Percentiles rank a stretch among this genome's conserved stretches.
Evolutionary conservation across 2,329 filamentous ascomycete genomes (phyloP).

Genomic region (Aspergillus fijiensis): DNA sequence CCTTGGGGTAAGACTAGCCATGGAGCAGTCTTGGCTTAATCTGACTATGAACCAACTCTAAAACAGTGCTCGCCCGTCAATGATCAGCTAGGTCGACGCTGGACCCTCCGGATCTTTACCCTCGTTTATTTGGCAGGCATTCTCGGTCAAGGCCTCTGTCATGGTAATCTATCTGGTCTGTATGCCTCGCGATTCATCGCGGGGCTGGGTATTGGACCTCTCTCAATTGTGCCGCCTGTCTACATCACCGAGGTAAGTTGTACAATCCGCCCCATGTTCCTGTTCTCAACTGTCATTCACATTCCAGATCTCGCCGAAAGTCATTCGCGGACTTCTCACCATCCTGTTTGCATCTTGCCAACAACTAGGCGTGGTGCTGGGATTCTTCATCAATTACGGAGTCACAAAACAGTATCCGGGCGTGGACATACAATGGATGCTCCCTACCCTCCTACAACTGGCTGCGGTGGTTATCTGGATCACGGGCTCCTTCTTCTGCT

Average conservation of each 20-base stretch:
- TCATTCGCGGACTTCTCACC: conserved; percentile 20
- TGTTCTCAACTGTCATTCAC: too few relatives aligned
- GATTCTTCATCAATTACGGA: conserved; percentile 24
- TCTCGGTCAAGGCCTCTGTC: conserved; percentile 18
- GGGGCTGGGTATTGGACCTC: conserved; percentile 12
- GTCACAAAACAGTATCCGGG: neutral
- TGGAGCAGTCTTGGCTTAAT: neutral
- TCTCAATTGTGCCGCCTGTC: too few relatives aligned
- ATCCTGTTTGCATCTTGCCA: conserved; percentile 21
- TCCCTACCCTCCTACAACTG: too few relatives aligned
- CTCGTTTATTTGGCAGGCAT: conserved; percentile 21
- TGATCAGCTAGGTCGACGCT: conserved; percentile 20
- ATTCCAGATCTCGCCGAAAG: conserved; percentile 18
- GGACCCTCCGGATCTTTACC: conserved; percentile 17
- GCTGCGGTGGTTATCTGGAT: too few relatives aligned
- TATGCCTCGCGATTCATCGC: conserved; percentile 20
- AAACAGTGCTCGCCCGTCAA: conserved; percentile 16
- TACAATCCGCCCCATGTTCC: too few relatives aligned
- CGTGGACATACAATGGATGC: too few relatives aligned
- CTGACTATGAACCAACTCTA: too few relatives aligned
- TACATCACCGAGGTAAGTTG: too few relatives aligned
- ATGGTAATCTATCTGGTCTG: conserved; percentile 14
- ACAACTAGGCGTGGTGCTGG: conserved; percentile 22
- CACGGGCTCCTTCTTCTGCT: too few relatives aligned
- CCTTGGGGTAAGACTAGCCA: conserved; percentile 11